phyloP scores from a whole-genome alignment of 2,329 filamentous ascomycete genomes.

The Pestalotiopsis fici region DNA sequence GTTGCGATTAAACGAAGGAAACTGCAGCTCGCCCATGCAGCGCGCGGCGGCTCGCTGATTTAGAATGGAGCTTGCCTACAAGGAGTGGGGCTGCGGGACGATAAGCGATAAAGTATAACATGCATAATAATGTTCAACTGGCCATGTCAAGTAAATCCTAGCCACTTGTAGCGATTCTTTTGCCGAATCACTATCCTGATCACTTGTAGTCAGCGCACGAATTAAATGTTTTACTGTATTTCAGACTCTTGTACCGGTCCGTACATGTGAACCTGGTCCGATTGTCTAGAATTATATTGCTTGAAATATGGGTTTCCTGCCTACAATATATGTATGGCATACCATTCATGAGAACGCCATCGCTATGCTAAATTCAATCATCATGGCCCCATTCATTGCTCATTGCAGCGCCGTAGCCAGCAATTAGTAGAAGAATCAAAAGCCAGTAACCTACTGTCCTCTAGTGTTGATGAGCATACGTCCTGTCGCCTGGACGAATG shows the following conservation, averaged over 20 bases:
- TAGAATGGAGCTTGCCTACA: background rate
- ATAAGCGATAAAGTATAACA: background rate
- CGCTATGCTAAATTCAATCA: constrained; percentile 2
- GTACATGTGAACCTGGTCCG: background rate
- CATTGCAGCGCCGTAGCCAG: background rate
- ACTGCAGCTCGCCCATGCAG: background rate
- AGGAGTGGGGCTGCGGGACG: background rate
- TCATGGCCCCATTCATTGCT: background rate
- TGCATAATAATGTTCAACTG: background rate
- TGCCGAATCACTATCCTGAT: no score
- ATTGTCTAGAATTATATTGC: background rate
- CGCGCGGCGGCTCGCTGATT: background rate
- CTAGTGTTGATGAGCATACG: background rate
- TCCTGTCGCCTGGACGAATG: no score
- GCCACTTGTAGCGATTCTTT: no score
- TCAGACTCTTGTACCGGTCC: no score
- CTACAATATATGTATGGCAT: background rate
- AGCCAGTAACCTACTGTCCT: background rate
- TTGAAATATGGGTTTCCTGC: background rate
- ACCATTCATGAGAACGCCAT: background rate
- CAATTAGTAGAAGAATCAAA: background rate
- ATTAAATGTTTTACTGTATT: no score
- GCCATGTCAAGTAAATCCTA: no score
- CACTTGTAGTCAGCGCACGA: no score
- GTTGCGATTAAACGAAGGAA: background rate